Evolutionary conservation across 2,329 filamentous ascomycete genomes (phyloP), one percentile per base, ranked within the genome.

Genomic region (Penicillium corylophilum): DNA sequence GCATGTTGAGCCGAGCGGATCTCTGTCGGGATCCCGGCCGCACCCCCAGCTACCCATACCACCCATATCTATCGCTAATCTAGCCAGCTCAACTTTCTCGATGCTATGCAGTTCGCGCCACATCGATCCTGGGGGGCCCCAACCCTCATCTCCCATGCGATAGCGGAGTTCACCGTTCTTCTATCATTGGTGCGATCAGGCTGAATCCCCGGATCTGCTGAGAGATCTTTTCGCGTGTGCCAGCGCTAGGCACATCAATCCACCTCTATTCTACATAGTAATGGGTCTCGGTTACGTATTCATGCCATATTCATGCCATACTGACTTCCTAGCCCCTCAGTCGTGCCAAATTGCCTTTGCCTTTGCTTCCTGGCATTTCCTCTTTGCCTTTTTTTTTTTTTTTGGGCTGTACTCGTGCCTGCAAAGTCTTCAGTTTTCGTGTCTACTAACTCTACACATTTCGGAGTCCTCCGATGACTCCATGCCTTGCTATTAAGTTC

Each of bases 141-240:
- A 31, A 3, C 16, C 5, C 5, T 41, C 44, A 49, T 15, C 28
- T 44, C 10, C n/a, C 35, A 20, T 20, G 22, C 26, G 46, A 46
- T 46, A 50, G 46, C 55, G 55, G 51, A 51, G 56, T 57, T 57
- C 49, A 51, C 51, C 55, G 54, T 50, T 40, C 24, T n/a, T 16
- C 29, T 36, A n/a, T 20, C 18, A 55, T 55, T 59, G 50, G 54
- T 48, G 35, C 50, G 42, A 50, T 50, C 42, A 33, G 13, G 46
- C 13, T n/a, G 12, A 29, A 50, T 29, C 46, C 54, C 56, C 51
- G 43, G 56, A 56, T 54, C 29, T 46, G 23, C 46, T 35, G 39
- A 36, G 23, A 28, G 43, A 51, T 36, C 3, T 15, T 18, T n/a
- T 42, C 39, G 26, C 23, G 18, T 44, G 24, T 40, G 24, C 42